Percentiles rank a stretch among this genome's conserved stretches.
Evolutionary conservation across 2,329 filamentous ascomycete genomes (phyloP).

Genomic region (Hymenoscyphus fraxineus): DNA sequence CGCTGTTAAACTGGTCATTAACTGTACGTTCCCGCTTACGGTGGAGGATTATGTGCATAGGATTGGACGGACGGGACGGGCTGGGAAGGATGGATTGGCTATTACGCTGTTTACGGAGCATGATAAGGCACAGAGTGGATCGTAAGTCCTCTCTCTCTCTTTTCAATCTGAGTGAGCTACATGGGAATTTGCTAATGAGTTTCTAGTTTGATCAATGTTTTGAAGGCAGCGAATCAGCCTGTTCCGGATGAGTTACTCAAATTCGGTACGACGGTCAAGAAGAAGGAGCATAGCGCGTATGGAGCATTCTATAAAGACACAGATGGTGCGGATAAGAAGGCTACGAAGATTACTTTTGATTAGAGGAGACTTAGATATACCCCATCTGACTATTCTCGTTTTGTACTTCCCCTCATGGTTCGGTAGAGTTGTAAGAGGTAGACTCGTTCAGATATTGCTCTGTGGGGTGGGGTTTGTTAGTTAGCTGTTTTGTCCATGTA

Average conservation of each 20-base stretch:
- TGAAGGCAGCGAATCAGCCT: conserved; percentile 86
- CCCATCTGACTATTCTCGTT: conserved; percentile 11
- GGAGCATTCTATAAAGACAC: conserved; percentile 89
- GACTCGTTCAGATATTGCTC: conserved; percentile 50
- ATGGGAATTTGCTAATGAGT: conserved; percentile 24
- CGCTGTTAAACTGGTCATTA: conserved; percentile 89
- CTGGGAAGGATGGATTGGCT: conserved; percentile 81
- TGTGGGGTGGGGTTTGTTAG: conserved; percentile 30
- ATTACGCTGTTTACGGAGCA: conserved; percentile 94
- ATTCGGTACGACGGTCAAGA: conserved; percentile 97
- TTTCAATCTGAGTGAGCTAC: conserved; percentile 14
- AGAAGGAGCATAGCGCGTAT: conserved; percentile 94
- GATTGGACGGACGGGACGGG: conserved; percentile 91
- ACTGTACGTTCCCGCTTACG: conserved; percentile 75
- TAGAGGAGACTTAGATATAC: conserved; percentile 27
- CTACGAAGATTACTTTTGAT: conserved; percentile 91
- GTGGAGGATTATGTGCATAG: conserved; percentile 97
- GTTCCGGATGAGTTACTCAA: conserved; percentile 90
- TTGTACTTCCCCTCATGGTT: conserved; percentile 38
- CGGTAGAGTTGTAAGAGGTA: conserved; percentile 51
- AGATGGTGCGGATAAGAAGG: conserved; percentile 72
- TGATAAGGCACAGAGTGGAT: conserved; percentile 87
- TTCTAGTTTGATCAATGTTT: conserved; percentile 82
- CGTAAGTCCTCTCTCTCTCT: conserved; percentile 54
- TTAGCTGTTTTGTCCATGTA: conserved; percentile 18